Conservation (phyloP, 495 filamentous ascomycete species). For the Podospora sp. region DNA sequence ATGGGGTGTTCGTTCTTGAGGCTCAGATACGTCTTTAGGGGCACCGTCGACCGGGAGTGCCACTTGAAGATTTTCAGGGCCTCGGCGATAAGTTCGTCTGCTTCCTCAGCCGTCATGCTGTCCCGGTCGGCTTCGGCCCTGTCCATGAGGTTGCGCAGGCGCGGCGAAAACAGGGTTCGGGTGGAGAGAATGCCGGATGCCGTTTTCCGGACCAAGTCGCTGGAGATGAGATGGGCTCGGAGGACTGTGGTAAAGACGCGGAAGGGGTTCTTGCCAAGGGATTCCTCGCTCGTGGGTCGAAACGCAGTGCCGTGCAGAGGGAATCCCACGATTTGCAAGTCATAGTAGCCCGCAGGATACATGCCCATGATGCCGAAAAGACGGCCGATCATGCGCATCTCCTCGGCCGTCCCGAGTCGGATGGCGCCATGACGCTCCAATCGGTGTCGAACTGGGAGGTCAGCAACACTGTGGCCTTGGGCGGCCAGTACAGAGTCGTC, state of each 20-base stretch:
- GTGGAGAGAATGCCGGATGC: conserved; percentile 34
- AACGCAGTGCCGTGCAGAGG: conserved; percentile 51
- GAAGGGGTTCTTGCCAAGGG: conserved; percentile 43
- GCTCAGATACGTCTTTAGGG: conserved; percentile 41
- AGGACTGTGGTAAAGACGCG: conserved; percentile 49
- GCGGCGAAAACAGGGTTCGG: conserved; percentile 42
- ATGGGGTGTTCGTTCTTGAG: conserved; percentile 44
- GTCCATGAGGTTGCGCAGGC: conserved; percentile 34
- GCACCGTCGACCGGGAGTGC: conserved; percentile 44
- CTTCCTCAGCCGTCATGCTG: conserved; percentile 26
- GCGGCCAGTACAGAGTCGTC: conserved; percentile 32
- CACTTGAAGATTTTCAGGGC: conserved; percentile 45
- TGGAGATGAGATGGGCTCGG: conserved; percentile 41
- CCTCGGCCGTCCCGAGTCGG: conserved; percentile 43
- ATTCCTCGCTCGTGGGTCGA: conserved; percentile 35
- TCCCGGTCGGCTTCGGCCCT: conserved; percentile 32
- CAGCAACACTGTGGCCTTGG: background rate
- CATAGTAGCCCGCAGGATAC: conserved; percentile 51
- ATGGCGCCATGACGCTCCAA: conserved; percentile 51
- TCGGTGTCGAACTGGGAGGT: conserved; percentile 36
- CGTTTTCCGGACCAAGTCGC: conserved; percentile 30
- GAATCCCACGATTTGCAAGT: conserved; percentile 43
- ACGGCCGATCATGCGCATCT: conserved; percentile 42
- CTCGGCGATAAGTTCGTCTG: conserved; percentile 38
- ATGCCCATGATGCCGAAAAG: conserved; percentile 49